Percentiles rank a stretch among this genome's conserved stretches.
Evolutionary conservation across 176 grass and related monocot genomes (phyloP).

Genomic region (Oryza rufipogon): DNA sequence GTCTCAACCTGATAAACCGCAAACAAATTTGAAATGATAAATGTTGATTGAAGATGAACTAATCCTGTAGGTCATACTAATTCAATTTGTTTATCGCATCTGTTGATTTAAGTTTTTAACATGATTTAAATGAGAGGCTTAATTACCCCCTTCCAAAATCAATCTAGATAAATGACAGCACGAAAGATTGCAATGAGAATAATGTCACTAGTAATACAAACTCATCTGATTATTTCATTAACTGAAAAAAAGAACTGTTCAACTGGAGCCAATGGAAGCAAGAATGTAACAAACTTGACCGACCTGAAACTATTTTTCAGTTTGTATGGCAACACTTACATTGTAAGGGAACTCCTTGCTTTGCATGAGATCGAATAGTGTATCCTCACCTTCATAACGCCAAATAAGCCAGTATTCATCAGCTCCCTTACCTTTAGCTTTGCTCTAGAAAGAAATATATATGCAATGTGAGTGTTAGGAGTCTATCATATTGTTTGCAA

Average conservation of each 20-base stretch:
- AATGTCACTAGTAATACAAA: not conserved
- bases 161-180: not conserved
- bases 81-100: not conserved
- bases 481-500: not conserved
- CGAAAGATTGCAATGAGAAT: not conserved
- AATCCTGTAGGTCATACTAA: not conserved
- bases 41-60: slow-evolving; percentile 9
- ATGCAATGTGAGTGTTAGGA: not conserved
- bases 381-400: slow-evolving; percentile 88
- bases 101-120: not conserved
- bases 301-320: not conserved
- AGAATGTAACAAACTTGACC: not conserved
- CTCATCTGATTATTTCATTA: not conserved
- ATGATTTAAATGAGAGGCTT: not conserved
- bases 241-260: slow-evolving; percentile 1
- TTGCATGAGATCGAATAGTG: slow-evolving; percentile 81
- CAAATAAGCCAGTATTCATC: slow-evolving; percentile 94
- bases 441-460: slow-evolving; percentile 54
- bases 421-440: slow-evolving; percentile 78
- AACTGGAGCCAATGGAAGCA: not conserved
- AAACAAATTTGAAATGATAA: slow-evolving; percentile 2
- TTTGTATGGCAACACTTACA: slow-evolving; percentile 57
- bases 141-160: not conserved
- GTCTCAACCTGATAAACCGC: slow-evolving; percentile 73
- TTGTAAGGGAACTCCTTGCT: slow-evolving; percentile 99